phyloP scores from a whole-genome alignment of 306 rosid genomes.

The Cucumis sativus region DNA sequence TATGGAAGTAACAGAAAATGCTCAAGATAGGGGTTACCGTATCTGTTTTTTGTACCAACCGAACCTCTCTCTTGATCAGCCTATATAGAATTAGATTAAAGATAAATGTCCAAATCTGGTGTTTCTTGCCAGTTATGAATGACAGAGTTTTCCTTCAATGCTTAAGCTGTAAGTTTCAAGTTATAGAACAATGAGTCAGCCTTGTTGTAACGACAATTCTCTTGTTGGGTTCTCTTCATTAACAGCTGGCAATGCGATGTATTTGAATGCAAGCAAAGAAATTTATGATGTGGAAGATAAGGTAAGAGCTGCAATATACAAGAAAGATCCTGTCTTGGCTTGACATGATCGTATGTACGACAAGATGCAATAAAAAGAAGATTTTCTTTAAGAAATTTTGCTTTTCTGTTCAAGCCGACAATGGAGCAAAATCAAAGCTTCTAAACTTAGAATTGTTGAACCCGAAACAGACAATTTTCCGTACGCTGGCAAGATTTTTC shows the following conservation, averaged over 20 bases:
- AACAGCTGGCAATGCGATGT: conserved; percentile 1
- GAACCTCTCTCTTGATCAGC: background rate
- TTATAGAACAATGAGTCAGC: background rate
- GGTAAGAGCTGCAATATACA: background rate
- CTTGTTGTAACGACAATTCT: background rate
- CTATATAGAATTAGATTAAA: background rate
- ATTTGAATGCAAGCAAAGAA: background rate
- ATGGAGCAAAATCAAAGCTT: background rate
- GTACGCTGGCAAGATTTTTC: conserved; percentile 1
- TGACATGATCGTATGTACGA: background rate
- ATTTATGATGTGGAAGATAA: background rate
- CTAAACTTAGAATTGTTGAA: background rate
- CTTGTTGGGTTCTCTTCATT: background rate
- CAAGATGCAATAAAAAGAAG: background rate
- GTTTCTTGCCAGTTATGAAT: background rate
- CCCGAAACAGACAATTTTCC: background rate
- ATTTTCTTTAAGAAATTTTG: background rate
- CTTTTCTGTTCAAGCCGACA: background rate
- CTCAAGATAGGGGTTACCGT: background rate
- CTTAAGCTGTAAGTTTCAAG: conserved; percentile 1
- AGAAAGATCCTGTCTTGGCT: background rate
- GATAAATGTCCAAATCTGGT: background rate
- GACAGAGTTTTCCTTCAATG: background rate
- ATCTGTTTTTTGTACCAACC: background rate
- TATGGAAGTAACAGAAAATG: background rate